Conservation (phyloP, 768 basidiomycete species). For the Mycena metata region DNA sequence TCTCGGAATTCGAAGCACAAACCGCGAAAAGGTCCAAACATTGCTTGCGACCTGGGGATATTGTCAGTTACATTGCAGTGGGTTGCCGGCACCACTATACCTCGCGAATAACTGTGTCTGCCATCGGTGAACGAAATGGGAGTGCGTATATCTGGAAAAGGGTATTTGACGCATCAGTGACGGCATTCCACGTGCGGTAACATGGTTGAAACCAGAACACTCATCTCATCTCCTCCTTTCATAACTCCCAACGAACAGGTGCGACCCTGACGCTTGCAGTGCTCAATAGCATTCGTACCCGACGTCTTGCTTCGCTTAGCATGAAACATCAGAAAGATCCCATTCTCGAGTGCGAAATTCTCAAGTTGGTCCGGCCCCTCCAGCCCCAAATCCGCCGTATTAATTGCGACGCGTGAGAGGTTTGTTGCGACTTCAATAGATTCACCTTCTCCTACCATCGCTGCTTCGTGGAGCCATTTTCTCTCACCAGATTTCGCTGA, state of each 20-base stretch:
- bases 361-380: background rate
- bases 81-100: background rate
- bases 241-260: background rate
- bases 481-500: too few relatives aligned
- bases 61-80: background rate
- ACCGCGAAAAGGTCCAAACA: conserved; percentile 38
- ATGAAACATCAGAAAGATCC: too few relatives aligned
- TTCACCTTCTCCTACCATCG: background rate
- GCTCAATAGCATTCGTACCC: background rate
- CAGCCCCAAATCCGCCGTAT: background rate
- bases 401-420: background rate
- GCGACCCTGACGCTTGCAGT: background rate
- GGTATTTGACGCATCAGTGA: background rate
- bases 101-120: conserved; percentile 31
- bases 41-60: conserved; percentile 20
- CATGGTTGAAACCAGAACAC: background rate
- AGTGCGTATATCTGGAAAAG: background rate
- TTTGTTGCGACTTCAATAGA: background rate
- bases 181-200: background rate
- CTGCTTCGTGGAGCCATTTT: background rate
- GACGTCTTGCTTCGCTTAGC: background rate
- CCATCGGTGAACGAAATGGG: background rate
- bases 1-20: background rate
- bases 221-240: too few relatives aligned
- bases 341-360: background rate